Evolutionary conservation across 2,329 filamentous ascomycete genomes (phyloP).

Genomic region (Xylaria sp.): DNA sequence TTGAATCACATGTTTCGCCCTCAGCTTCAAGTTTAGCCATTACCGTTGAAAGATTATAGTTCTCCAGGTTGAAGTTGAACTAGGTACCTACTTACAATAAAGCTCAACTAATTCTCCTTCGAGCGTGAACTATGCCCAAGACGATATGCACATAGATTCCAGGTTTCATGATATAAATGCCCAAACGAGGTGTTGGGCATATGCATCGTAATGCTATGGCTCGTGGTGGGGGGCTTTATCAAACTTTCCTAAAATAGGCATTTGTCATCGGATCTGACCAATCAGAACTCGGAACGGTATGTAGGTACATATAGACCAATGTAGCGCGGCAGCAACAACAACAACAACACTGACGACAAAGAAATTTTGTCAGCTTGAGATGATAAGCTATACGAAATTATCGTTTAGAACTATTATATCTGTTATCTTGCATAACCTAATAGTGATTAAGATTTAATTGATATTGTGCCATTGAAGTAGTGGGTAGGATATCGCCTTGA

Average conservation of each 20-base stretch:
- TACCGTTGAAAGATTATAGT: not conserved
- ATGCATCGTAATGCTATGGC: not conserved
- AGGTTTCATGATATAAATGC: not conserved
- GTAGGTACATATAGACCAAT: too few relatives aligned
- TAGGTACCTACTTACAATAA: not conserved
- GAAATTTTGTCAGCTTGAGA: too few relatives aligned
- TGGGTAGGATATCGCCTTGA: not conserved
- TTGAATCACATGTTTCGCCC: too few relatives aligned
- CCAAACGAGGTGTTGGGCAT: not conserved
- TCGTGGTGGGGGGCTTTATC: not conserved
- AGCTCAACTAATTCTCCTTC: not conserved
- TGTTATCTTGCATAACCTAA: too few relatives aligned
- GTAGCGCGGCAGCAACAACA: too few relatives aligned
- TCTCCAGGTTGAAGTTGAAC: not conserved
- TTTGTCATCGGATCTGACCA: not conserved
- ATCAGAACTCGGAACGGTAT: conserved; percentile 7
- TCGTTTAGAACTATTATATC: too few relatives aligned
- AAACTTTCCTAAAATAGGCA: conserved; percentile 33
- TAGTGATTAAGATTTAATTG: not conserved
- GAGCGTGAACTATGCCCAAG: not conserved
- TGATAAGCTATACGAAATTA: too few relatives aligned
- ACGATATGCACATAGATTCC: not conserved
- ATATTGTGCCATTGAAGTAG: not conserved
- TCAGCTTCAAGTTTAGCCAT: not conserved
- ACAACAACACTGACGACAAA: too few relatives aligned